Evolutionary conservation across 345 rosid genomes (phyloP), one percentile per base, ranked within the genome.

Genomic region (Brassica carinata): DNA sequence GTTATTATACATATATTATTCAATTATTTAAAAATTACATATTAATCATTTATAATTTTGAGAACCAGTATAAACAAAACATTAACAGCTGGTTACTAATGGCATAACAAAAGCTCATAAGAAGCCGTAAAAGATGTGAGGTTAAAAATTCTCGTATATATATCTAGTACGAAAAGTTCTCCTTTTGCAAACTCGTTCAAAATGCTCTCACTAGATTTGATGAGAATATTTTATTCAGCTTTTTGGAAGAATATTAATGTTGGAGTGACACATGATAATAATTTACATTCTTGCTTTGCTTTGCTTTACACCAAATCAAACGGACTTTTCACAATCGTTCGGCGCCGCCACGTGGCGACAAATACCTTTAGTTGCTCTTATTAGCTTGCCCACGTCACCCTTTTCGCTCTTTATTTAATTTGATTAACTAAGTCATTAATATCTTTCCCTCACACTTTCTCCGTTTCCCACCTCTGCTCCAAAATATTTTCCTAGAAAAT

Each of bases 231-330:
- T 15, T 15, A 6, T 1, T 0, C 18, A n/a, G 61, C 26, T 55
- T 7, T 58, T 14, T 27, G 34, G 17, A 13, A 62, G 33, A 62
- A 27, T 57, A 18, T 31, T 34, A 19, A 7, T 15, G 17, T 72
- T 51, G 77, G 72, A 78, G 61, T 72, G 70, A 13, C 10, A 13
- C 10, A 43, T 7, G 8, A 7, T 15, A 6, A 18, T 14, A 30
- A 27, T 9, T 27, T 13, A 69, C 33, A 40, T 38, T 27, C 13
- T 31, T 5, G 2, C 17, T 30, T 51, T 70, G 80, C 77, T 75
- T 51, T 70, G 80, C 77, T 75, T 81, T 71, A 76, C 80, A 81
- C 72, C 80, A 75, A 81, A 75, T 64, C 77, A 61, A 74, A 67
- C 13, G 19, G 77, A 43, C 77, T 29, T 81, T 76, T 75, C 76